Evolutionary conservation across 2,329 filamentous ascomycete species (phyloP).

Genomic region (Venturia pyrina): DNA sequence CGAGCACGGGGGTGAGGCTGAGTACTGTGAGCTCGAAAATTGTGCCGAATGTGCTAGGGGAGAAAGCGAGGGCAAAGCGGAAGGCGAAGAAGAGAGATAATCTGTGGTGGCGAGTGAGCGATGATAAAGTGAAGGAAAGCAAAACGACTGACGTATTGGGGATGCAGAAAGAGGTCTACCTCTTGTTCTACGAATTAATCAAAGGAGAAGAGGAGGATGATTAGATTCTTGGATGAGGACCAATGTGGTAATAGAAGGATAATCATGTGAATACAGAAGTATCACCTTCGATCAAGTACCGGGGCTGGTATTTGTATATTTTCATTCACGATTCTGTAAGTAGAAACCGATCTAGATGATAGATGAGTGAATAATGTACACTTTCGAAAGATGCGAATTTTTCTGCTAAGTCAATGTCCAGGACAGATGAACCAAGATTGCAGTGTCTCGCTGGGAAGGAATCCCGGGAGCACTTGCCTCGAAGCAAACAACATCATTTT

Average conservation of each 20-base stretch:
- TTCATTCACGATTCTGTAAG: too few relatives aligned
- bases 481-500: too few relatives aligned
- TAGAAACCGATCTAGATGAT: too few relatives aligned
- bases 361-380: too few relatives aligned
- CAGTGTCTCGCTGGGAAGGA: too few relatives aligned
- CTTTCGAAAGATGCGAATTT: too few relatives aligned
- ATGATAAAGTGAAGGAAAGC: slow-evolving; percentile 91
- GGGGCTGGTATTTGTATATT: too few relatives aligned
- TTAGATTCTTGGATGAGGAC: neutral
- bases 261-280: neutral
- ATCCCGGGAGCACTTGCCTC: too few relatives aligned
- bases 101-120: slow-evolving; percentile 95
- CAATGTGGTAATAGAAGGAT: neutral
- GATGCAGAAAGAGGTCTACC: slow-evolving; percentile 93
- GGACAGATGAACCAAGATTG: too few relatives aligned
- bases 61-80: slow-evolving; percentile 34
- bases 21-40: slow-evolving; percentile 9
- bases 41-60: slow-evolving; percentile 10
- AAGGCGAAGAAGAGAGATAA: slow-evolving; percentile 52
- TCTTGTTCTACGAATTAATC: slow-evolving; percentile 90
- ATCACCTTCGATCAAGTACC: too few relatives aligned
- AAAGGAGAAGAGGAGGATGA: slow-evolving; percentile 1
- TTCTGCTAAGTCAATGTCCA: too few relatives aligned
- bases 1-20: neutral
- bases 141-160: slow-evolving; percentile 83